phyloP scores from a whole-genome alignment of 352 stramenopile genomes.

The Phytophthora kernoviae region DNA sequence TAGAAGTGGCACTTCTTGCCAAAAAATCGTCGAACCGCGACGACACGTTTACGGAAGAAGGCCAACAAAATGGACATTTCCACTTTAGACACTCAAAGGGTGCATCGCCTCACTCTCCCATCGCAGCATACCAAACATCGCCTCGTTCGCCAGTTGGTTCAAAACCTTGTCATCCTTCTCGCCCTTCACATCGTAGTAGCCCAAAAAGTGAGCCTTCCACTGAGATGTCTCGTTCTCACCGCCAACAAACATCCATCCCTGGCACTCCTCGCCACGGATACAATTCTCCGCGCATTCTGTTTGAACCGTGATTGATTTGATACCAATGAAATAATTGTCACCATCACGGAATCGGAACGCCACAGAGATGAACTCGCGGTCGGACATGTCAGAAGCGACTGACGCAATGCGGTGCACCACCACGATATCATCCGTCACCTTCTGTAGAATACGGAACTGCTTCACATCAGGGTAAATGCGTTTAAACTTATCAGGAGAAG shows the following conservation, averaged over 20 bases:
- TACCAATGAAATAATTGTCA: constrained; percentile 79
- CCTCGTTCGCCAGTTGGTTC: constrained; percentile 82
- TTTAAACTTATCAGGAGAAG: constrained; percentile 81
- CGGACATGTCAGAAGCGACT: constrained; percentile 71
- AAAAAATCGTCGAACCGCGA: not conserved
- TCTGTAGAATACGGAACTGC: constrained; percentile 72
- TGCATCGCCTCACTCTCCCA: constrained; percentile 89
- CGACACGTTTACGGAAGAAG: not conserved
- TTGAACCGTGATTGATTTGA: constrained; percentile 78
- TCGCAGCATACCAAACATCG: constrained; percentile 86
- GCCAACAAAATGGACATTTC: not conserved
- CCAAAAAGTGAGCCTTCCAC: constrained; percentile 82
- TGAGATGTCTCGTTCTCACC: constrained; percentile 62
- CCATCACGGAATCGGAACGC: constrained; percentile 77
- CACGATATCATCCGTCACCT: constrained; percentile 82
- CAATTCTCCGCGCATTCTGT: constrained; percentile 77
- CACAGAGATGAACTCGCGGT: constrained; percentile 83
- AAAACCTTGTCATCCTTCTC: constrained; percentile 86
- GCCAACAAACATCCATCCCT: constrained; percentile 85
- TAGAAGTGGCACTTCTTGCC: constrained; percentile 8
- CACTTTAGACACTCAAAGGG: constrained; percentile 70
- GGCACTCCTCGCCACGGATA: constrained; percentile 79
- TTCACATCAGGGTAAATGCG: constrained; percentile 85
- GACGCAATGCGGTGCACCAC: constrained; percentile 79
- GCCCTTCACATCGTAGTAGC: constrained; percentile 85